Evolutionary conservation across 208 protist species (phyloP).

Genomic region (Acanthamoeba castellanii): DNA sequence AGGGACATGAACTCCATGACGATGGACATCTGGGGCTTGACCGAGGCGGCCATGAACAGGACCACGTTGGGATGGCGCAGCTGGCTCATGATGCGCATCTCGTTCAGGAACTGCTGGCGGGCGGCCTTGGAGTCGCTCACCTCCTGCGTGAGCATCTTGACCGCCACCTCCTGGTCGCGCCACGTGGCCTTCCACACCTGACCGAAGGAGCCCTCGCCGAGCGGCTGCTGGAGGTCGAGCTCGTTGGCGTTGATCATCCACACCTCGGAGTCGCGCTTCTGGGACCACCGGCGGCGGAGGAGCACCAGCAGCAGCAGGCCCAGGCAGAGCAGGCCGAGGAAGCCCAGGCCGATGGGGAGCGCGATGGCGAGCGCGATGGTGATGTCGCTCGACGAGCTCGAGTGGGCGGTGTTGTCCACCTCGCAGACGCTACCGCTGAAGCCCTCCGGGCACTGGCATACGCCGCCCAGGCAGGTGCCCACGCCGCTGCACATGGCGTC

Average conservation of each 20-base stretch:
- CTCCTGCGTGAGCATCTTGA: conserved; percentile 76
- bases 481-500: not conserved
- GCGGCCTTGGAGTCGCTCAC: conserved; percentile 3
- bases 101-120: conserved; percentile 75
- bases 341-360: not conserved
- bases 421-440: not conserved
- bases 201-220: conserved; percentile 60
- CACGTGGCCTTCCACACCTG: conserved; percentile 52
- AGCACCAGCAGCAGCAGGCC: not conserved
- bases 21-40: conserved; percentile 32
- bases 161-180: conserved; percentile 42
- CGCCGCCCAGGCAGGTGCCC: conserved; percentile 27
- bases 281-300: not conserved
- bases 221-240: not conserved
- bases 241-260: conserved; percentile 65
- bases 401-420: not conserved
- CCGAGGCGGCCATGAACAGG: conserved; percentile 81
- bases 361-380: conserved; percentile 33
- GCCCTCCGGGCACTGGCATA: conserved; percentile 13
- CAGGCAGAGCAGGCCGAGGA: not conserved
- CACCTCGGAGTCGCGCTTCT: not conserved
- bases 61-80: conserved; percentile 82
- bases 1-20: conserved; percentile 73
- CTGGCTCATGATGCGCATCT: conserved; percentile 81
- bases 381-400: not conserved